phyloP scores from a whole-genome alignment of 768 basidiomycete genomes.

The Boletus tylopilopsis region DNA sequence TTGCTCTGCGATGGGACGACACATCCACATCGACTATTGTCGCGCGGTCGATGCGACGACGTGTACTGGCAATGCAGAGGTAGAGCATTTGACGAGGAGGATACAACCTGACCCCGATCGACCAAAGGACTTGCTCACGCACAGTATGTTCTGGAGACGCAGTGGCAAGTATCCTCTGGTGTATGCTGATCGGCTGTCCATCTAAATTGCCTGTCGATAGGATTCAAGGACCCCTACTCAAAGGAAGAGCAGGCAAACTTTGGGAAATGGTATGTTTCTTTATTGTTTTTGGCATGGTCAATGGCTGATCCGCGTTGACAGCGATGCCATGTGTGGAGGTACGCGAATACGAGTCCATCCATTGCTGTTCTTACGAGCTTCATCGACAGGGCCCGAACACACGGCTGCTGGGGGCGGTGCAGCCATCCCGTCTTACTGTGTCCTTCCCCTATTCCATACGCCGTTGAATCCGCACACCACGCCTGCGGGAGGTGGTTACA shows the following conservation, averaged over 20 bases:
- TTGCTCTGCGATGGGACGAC: constrained; percentile 53
- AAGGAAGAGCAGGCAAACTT: constrained; percentile 53
- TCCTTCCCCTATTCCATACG: constrained; percentile 50
- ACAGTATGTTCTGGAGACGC: constrained; percentile 55
- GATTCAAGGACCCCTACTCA: constrained; percentile 63
- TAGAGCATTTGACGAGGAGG: constrained; percentile 42
- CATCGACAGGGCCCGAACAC: constrained; percentile 50
- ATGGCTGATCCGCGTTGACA: constrained; percentile 11
- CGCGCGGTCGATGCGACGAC: constrained; percentile 33
- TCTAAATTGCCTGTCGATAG: constrained; percentile 22
- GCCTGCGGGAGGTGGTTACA: constrained; percentile 38
- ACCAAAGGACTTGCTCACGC: constrained; percentile 53
- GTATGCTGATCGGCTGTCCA: too few species aligned
- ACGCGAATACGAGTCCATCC: background rate
- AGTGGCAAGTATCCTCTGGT: constrained; percentile 37
- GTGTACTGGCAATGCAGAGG: constrained; percentile 40
- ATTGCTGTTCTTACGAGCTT: background rate
- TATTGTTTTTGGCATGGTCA: background rate
- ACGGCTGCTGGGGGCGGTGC: constrained; percentile 33
- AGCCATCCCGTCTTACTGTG: constrained; percentile 52
- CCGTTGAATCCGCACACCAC: constrained; percentile 28
- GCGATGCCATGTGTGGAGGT: constrained; percentile 54
- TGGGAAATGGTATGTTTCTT: constrained; percentile 43
- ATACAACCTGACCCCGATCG: constrained; percentile 45
- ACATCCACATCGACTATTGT: constrained; percentile 56